These are phyloP conservation scores for Straminergon stramineum DNA, from an alignment of 225 moss, liverwort and hornwort species.

Conservation along the genomic window DNA sequence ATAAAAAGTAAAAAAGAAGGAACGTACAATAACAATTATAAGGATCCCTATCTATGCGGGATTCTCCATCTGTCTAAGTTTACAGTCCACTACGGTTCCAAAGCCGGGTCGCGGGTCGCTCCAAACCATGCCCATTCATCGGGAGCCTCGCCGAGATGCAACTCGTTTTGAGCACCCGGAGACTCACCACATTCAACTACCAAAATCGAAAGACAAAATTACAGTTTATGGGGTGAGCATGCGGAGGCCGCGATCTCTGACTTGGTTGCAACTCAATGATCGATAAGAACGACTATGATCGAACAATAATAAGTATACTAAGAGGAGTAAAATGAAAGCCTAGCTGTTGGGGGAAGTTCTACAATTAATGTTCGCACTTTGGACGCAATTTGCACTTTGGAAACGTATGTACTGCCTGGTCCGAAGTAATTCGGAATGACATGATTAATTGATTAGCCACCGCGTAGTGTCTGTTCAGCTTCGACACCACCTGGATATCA, in stretches of 20 bases:
- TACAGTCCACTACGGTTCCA: not conserved
- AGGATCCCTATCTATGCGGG: not conserved
- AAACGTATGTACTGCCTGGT: slow-evolving; percentile 4
- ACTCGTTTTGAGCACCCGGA: not conserved
- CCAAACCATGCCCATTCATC: not conserved
- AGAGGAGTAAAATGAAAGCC: not conserved
- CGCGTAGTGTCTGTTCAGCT: not conserved
- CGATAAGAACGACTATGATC: not conserved
- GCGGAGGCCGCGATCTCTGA: not conserved
- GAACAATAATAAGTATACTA: no score
- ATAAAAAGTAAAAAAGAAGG: no score
- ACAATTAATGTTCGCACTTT: not conserved
- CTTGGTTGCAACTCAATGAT: not conserved
- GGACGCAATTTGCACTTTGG: not conserved
- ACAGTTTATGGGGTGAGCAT: not conserved
- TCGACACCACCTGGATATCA: slow-evolving; percentile 6
- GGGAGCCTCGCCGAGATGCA: not conserved
- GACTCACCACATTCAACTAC: not conserved
- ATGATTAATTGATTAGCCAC: not conserved
- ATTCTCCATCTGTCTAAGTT: not conserved
- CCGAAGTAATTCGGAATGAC: slow-evolving; percentile 6
- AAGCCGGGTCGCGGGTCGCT: slow-evolving; percentile 6
- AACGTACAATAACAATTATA: not conserved
- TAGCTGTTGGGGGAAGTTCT: not conserved
- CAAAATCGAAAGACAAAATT: not conserved